phyloP scores from a whole-genome alignment of 805 yeast species.

The Cyberlindnera maritima region DNA sequence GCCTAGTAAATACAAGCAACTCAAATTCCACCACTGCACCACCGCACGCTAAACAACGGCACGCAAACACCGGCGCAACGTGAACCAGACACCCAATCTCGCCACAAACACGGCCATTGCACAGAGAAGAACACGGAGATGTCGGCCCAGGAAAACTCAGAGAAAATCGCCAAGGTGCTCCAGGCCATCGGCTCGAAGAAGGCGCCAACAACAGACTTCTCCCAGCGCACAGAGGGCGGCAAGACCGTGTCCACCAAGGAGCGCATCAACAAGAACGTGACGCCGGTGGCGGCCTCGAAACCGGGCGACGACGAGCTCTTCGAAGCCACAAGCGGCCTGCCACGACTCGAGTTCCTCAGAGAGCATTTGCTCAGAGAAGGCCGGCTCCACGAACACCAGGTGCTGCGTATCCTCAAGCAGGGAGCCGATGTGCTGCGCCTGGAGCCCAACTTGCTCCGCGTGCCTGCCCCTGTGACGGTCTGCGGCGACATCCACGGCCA shows the following conservation, averaged over 20 bases:
- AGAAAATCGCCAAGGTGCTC: constrained; percentile 64
- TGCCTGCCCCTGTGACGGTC: constrained; percentile 92
- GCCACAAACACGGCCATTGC: background rate
- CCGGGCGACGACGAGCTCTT: constrained; percentile 76
- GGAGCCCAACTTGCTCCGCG: constrained; percentile 78
- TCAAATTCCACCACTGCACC: no score
- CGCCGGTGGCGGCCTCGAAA: constrained; percentile 59
- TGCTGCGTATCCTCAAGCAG: constrained; percentile 56
- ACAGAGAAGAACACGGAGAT: constrained; percentile 4
- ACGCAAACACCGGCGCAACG: background rate
- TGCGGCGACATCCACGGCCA: constrained; percentile 99
- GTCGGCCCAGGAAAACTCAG: constrained; percentile 42
- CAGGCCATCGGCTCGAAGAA: constrained; percentile 48
- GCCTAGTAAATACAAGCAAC: no score
- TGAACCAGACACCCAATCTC: no score
- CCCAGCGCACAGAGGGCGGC: constrained; percentile 50
- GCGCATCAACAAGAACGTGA: constrained; percentile 50
- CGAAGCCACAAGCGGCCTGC: constrained; percentile 58
- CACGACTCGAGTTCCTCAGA: constrained; percentile 67
- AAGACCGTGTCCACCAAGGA: constrained; percentile 45
- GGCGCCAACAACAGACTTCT: constrained; percentile 31
- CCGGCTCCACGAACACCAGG: constrained; percentile 68
- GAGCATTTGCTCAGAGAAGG: constrained; percentile 83
- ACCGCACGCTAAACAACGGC: background rate
- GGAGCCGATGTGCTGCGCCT: constrained; percentile 60